phyloP scores from a whole-genome alignment of 371 early-diverging fungal genomes.

The Encephalitozoon romaleae region DNA sequence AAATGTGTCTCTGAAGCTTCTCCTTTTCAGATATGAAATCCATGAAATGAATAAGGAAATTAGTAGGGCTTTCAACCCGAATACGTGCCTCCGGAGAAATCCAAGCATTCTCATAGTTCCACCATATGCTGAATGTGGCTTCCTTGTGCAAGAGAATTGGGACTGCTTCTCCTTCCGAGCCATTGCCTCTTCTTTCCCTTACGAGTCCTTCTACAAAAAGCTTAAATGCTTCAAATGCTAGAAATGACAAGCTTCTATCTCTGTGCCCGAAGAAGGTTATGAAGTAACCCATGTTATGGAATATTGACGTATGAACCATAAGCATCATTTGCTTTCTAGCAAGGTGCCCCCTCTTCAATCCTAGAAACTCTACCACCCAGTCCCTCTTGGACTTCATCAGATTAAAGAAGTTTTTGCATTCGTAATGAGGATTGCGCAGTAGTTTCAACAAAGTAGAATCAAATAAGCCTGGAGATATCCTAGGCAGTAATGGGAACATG shows the following conservation, averaged over 20 bases:
- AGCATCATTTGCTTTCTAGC: constrained; percentile 11
- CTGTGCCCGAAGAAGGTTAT: constrained; percentile 13
- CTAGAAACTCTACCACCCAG: neutral
- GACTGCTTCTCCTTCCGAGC: neutral
- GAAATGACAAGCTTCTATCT: constrained; percentile 10
- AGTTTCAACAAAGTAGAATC: neutral
- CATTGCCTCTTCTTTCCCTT: neutral
- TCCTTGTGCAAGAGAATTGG: neutral
- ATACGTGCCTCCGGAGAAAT: neutral
- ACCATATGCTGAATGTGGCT: neutral
- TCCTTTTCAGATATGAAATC: constrained; percentile 11
- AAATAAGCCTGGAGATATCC: neutral
- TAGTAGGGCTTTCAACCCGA: neutral
- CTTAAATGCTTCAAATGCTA: constrained; percentile 15
- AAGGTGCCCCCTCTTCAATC: neutral
- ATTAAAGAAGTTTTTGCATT: constrained; percentile 8
- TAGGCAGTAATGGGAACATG: constrained; percentile 2
- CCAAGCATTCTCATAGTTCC: neutral
- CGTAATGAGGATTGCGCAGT: neutral
- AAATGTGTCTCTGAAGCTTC: neutral
- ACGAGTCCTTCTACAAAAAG: neutral
- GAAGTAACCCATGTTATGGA: constrained; percentile 2
- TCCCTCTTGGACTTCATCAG: neutral
- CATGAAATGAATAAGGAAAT: constrained; percentile 19
- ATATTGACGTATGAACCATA: constrained; percentile 14